Percentiles rank a stretch among this genome's conserved stretches.
These are phyloP conservation scores for Metschnikowia peoriensis DNA, from an alignment of 805 yeast genomes.

Conservation along the genomic window DNA sequence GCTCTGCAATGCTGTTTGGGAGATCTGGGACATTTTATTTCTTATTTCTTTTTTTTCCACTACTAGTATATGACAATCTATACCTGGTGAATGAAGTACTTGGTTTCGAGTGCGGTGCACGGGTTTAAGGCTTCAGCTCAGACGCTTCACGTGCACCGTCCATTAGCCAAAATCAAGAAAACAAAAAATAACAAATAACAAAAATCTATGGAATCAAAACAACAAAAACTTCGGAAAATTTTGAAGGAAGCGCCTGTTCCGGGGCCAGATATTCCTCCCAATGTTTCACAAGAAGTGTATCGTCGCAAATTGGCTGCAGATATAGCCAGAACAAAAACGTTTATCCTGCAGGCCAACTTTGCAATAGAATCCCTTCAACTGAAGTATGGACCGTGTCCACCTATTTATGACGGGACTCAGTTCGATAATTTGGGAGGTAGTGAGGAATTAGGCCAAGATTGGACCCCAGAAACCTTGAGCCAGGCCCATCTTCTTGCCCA, in stretches of 20 bases:
- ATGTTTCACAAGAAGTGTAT: constrained; percentile 14
- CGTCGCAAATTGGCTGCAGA: constrained; percentile 13
- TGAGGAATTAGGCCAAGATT: background rate
- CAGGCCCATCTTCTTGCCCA: constrained; percentile 16
- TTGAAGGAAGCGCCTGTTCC: background rate
- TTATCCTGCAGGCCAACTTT: constrained; percentile 14
- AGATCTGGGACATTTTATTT: constrained; percentile 31
- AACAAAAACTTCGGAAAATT: background rate
- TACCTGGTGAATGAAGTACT: background rate
- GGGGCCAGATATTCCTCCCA: background rate
- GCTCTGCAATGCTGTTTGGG: constrained; percentile 35
- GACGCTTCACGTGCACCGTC: background rate
- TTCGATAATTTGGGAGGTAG: background rate
- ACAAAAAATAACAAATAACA: too few relatives aligned
- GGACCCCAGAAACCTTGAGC: constrained; percentile 7
- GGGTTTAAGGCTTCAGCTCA: constrained; percentile 2
- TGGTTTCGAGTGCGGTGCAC: constrained; percentile 7
- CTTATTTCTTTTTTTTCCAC: background rate
- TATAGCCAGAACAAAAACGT: constrained; percentile 15
- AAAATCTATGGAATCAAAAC: constrained; percentile 3
- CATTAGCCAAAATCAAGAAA: background rate
- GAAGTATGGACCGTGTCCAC: constrained; percentile 5
- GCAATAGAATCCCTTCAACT: constrained; percentile 12
- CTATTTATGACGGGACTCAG: background rate
- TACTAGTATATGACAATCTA: background rate